A percentile compares a stretch with the other conserved stretches of the same genome.
phyloP scores from a whole-genome alignment of 1,139 yeast species.

The Blastobotrys malaysiensis region DNA sequence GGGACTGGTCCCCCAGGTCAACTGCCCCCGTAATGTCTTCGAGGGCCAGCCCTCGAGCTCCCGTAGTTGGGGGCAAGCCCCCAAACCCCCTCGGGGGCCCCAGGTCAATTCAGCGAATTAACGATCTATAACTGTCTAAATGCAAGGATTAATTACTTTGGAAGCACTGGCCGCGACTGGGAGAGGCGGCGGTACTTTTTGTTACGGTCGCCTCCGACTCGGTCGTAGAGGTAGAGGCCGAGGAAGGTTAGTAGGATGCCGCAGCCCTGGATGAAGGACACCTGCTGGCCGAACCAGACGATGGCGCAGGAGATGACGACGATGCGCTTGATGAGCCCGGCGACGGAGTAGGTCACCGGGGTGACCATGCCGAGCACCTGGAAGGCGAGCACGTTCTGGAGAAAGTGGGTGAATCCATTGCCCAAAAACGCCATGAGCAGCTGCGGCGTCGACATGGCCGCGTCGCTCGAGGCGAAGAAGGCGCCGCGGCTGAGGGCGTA shows the following conservation, averaged over 20 bases:
- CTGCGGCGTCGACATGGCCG: conserved; percentile 13
- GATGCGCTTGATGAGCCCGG: conserved; percentile 80
- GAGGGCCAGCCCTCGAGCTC: too few species aligned
- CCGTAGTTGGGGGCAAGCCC: too few species aligned
- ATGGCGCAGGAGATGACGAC: conserved; percentile 79
- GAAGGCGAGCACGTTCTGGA: conserved; percentile 83
- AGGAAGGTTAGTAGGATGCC: conserved; percentile 71
- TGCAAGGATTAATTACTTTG: conserved; percentile 14
- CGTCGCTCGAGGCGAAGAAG: conserved; percentile 8
- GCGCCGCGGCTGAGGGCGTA: conserved; percentile 15
- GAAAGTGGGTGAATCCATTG: conserved; percentile 75
- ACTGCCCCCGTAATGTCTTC: too few species aligned
- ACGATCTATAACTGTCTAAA: background rate
- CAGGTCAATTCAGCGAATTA: too few species aligned
- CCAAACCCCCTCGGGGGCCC: too few species aligned
- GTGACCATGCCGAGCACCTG: conserved; percentile 80
- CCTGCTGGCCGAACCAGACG: conserved; percentile 60
- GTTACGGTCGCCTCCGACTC: conserved; percentile 52
- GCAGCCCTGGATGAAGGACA: conserved; percentile 50
- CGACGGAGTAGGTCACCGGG: conserved; percentile 88
- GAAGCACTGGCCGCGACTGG: conserved; percentile 13
- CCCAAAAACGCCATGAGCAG: conserved; percentile 27
- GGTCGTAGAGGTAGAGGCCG: conserved; percentile 57
- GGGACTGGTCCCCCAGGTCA: too few species aligned
- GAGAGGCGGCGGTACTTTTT: conserved; percentile 12